Base-by-base conservation (phyloP, 177 flowering plant genomes). In the Tripterygium wilfordii region DNA sequence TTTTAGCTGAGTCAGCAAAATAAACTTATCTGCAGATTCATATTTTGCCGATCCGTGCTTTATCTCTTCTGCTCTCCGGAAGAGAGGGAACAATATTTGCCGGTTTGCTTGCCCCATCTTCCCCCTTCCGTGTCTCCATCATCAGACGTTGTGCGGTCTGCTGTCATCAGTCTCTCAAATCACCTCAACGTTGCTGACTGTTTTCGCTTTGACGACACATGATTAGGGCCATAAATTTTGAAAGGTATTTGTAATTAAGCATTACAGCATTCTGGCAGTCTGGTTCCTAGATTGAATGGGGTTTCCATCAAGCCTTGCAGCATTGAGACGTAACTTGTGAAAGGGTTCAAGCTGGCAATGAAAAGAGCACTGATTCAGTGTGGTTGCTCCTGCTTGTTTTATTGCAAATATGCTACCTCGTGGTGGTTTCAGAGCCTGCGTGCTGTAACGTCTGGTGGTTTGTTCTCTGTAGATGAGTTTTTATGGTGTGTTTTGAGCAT, bases 11-110 rank as follows among this genome's bases (percentile, higher is more conserved):
- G n/a, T n/a, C n/a, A n/a, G n/a, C n/a, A n/a, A n/a, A n/a, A n/a
- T n/a, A 26, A 20, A 22, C n/a, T 13, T 46, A 2, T 39, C 30
- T 57, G 27, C 89, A 91, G 98, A 82, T 91, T 91, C 65, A 74
- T 85, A 45, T 85, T 91, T 61, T 88, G 89, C 51, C 75, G 96
- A 39, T 52, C 88, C 37, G 88, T 77, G 46, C 80, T 91, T 9
- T 63, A 61, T 31, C 58, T 60, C 43, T 75, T 85, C 69, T 56
- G 70, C 62, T 54, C 58, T 24, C 58, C 63, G 13, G 82, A 66
- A 45, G 66, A 75, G 17, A 43, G 45, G 13, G 81, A 76, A 9
- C 63, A 61, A 38, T 74, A 70, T 63, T 40, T 85, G 50, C 98
- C 98, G 1, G 49, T 67, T 27, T 91, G 98, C 70, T 51, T 83